Evolutionary conservation across 768 basidiomycete species (phyloP), one percentile per base, ranked within the genome.

Genomic region (Plicaturopsis crispa): DNA sequence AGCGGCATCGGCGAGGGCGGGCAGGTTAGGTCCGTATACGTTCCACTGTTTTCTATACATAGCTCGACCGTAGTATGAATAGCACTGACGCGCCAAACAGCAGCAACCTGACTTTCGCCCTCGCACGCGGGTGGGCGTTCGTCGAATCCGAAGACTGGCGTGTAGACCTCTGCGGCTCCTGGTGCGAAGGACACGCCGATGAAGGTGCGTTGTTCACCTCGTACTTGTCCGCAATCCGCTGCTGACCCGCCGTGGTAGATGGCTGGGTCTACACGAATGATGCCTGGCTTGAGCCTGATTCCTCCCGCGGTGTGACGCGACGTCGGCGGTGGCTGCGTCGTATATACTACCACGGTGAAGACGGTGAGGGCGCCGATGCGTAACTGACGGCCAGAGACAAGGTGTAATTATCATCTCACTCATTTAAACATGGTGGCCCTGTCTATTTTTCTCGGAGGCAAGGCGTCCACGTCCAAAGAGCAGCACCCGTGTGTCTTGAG

Each of bases 231-330:
- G 10, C 24, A 1, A 4, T 8, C 13, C 26, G 8, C 21, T 10
- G 30, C 4, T 22, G 43, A 8, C 14, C 26, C 14, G 26, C 10
- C 10, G 14, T 24, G 17, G 18, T 36, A 80, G 84, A 76, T 48
- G 87, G 84, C 3, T 90, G 88, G 85, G 74, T 84, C 11, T 89
- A 89, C 49, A 80, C 80, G 6, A 83, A 85, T 44, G 85, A 87
- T 41, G 61, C 69, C 0, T 90, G 87, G 88, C 60, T 74, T 4
- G 67, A 78, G 40, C 64, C 75, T 8, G 39, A 28, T 28, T 14
- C 26, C 26, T 28, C 26, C 14, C 8, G 10, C 10, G 26, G 26
- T 8, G 14, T 28, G 26, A 28, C 26, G 26, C 8, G 26, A 14
- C 26, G 26, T 8, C 8, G 26, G 26, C 8, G 26, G 26, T 28